These are phyloP conservation scores for Mimosa pudica DNA, from an alignment of 306 rosid genomes.

Conservation along the genomic window DNA sequence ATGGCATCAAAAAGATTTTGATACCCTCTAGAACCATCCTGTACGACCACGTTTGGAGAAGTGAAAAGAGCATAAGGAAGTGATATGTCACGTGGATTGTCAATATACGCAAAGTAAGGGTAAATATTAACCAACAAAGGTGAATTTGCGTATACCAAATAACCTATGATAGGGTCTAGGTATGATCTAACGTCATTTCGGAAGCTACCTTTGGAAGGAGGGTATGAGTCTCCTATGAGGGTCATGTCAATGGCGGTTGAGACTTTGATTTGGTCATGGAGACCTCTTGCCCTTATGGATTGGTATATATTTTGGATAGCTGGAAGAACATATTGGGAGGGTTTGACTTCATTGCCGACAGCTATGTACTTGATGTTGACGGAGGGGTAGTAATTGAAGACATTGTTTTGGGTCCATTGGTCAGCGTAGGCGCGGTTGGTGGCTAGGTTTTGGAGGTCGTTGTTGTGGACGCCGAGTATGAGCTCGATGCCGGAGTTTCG, in stretches of 20 bases:
- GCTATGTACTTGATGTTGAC: conserved; percentile 48
- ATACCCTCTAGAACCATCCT: conserved; percentile 50
- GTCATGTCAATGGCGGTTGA: conserved; percentile 67
- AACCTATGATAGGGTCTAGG: conserved; percentile 63
- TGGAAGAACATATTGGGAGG: conserved; percentile 42
- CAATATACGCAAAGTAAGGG: conserved; percentile 56
- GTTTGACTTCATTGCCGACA: conserved; percentile 57
- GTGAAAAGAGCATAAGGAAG: conserved; percentile 59
- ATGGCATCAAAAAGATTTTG: conserved; percentile 70
- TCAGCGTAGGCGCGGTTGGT: conserved; percentile 34
- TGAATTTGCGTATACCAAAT: conserved; percentile 49
- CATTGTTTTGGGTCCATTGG: conserved; percentile 41
- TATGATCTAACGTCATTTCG: conserved; percentile 59
- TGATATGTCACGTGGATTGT: conserved; percentile 55
- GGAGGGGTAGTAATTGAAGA: conserved; percentile 41
- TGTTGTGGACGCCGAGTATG: conserved; percentile 49
- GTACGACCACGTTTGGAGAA: conserved; percentile 47
- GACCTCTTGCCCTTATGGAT: conserved; percentile 29
- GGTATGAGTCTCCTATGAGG: conserved; percentile 58
- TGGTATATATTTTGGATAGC: conserved; percentile 44
- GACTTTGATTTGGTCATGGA: conserved; percentile 49
- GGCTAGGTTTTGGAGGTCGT: conserved; percentile 42
- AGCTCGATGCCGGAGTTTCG: conserved; percentile 46
- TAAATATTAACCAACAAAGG: conserved; percentile 65
- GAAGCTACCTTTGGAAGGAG: conserved; percentile 64